Evolutionary conservation across 2,329 filamentous ascomycete species (phyloP).

Genomic region (Cladosporium sp.): DNA sequence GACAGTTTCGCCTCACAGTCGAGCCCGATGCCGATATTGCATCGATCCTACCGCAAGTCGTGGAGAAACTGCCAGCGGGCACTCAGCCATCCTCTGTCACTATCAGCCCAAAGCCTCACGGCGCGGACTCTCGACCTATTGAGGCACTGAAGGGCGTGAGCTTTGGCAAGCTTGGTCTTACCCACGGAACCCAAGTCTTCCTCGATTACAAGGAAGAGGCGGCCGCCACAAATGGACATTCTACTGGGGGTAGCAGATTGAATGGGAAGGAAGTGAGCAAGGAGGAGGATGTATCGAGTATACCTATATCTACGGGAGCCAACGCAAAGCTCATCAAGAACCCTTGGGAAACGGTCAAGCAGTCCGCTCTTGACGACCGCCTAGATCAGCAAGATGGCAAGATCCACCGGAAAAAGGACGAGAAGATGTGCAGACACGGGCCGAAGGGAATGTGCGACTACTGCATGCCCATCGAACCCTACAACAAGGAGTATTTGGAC

Average conservation of each 20-base stretch:
- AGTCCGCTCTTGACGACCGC: constrained; percentile 79
- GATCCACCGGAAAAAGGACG: constrained; percentile 67
- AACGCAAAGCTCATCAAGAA: constrained; percentile 65
- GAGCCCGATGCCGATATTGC: constrained; percentile 68
- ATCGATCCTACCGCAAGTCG: constrained; percentile 48
- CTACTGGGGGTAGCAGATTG: constrained; percentile 54
- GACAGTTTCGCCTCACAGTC: constrained; percentile 79
- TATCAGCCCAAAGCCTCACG: constrained; percentile 56
- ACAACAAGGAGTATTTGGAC: constrained; percentile 76
- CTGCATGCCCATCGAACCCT: constrained; percentile 94
- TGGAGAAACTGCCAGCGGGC: constrained; percentile 54
- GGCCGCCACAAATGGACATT: constrained; percentile 45
- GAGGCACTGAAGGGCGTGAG: constrained; percentile 48
- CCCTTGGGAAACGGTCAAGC: constrained; percentile 86
- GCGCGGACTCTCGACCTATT: constrained; percentile 51
- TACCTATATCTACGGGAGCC: constrained; percentile 53
- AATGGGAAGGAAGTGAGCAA: constrained; percentile 69
- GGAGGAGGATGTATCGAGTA: constrained; percentile 56
- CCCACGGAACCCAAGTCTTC: constrained; percentile 85
- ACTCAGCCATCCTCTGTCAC: constrained; percentile 50
- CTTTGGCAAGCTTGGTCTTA: constrained; percentile 52
- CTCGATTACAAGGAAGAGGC: constrained; percentile 65
- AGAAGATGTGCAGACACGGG: constrained; percentile 89
- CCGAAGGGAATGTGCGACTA: constrained; percentile 99
- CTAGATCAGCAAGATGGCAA: constrained; percentile 88